Conservation (phyloP, 257 asterid species). For the Catharanthus roseus region DNA sequence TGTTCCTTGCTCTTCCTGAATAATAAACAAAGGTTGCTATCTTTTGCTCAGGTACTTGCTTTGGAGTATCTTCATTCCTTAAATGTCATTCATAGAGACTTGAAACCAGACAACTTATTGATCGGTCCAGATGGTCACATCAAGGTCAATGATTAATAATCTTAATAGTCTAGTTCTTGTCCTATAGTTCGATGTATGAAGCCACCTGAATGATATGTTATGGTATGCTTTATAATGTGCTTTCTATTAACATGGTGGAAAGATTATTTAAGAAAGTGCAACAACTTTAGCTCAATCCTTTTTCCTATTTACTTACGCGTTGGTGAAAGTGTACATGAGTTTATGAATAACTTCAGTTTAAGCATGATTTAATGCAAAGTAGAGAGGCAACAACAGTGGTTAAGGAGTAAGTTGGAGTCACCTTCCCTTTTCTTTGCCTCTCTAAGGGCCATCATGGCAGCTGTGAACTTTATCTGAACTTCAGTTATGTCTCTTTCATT, state of each 20-base stretch:
- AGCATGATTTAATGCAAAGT: neutral
- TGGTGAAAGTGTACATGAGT: too few relatives aligned
- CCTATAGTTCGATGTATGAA: neutral
- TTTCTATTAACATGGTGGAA: neutral
- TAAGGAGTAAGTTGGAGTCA: neutral
- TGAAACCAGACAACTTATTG: constrained; percentile 96
- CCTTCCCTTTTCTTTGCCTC: neutral
- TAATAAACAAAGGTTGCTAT: constrained; percentile 19
- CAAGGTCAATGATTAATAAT: constrained; percentile 58
- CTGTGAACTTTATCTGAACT: neutral
- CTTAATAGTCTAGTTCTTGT: constrained; percentile 12
- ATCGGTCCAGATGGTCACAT: constrained; percentile 97
- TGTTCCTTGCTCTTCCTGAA: constrained; percentile 22
- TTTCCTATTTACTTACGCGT: neutral
- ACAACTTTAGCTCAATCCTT: neutral
- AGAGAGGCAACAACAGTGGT: neutral
- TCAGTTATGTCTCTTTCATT: too few relatives aligned
- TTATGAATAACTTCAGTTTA: neutral
- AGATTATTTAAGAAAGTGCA: neutral
- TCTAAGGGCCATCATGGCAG: neutral
- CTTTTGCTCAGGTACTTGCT: constrained; percentile 80
- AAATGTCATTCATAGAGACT: constrained; percentile 84
- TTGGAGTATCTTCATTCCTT: constrained; percentile 92
- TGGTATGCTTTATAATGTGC: neutral
- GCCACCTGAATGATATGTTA: neutral